A percentile compares a stretch with the other conserved stretches of the same genome.
phyloP scores from a whole-genome alignment of 1,284 basidiomycete genomes.

The Spongiforma sp. region DNA sequence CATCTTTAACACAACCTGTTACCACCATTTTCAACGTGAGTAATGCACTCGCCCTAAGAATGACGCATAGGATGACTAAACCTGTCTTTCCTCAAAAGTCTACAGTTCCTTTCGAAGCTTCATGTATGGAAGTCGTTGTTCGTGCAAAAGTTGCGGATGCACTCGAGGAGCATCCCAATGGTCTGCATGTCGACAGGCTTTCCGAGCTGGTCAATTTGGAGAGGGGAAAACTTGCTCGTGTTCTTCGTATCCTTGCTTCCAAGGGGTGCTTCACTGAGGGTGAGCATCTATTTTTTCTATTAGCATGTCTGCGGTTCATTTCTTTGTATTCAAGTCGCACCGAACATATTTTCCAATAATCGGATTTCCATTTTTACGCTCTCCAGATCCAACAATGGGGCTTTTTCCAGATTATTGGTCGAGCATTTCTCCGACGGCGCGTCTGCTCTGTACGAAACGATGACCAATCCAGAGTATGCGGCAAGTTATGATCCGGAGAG shows the following conservation, averaged over 20 bases:
- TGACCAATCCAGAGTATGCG: conserved; percentile 32
- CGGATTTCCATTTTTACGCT: conserved; percentile 31
- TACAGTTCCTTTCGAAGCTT: conserved; percentile 29
- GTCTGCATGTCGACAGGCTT: conserved; percentile 32
- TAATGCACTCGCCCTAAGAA: background rate
- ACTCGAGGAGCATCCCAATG: conserved; percentile 27
- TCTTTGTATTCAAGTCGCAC: conserved; percentile 21
- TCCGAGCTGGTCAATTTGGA: conserved; percentile 31
- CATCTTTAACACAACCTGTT: conserved; percentile 34
- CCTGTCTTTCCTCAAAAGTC: conserved; percentile 7
- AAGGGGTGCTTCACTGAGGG: conserved; percentile 42
- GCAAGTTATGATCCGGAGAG: conserved; percentile 25
- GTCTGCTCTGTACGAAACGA: conserved; percentile 27
- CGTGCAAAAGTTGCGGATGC: conserved; percentile 32
- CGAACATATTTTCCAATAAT: conserved; percentile 34
- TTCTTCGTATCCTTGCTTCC: conserved; percentile 38
- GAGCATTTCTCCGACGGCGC: conserved; percentile 22
- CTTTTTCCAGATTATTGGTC: conserved; percentile 12
- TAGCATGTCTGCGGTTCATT: background rate
- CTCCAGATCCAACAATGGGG: conserved; percentile 16
- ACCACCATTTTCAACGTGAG: conserved; percentile 36
- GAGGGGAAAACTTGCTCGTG: conserved; percentile 33
- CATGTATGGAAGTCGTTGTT: conserved; percentile 28
- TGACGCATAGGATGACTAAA: background rate
- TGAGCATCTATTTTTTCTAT: background rate